phyloP scores from a whole-genome alignment of 768 basidiomycete species.

The Tylopilus sp. region DNA sequence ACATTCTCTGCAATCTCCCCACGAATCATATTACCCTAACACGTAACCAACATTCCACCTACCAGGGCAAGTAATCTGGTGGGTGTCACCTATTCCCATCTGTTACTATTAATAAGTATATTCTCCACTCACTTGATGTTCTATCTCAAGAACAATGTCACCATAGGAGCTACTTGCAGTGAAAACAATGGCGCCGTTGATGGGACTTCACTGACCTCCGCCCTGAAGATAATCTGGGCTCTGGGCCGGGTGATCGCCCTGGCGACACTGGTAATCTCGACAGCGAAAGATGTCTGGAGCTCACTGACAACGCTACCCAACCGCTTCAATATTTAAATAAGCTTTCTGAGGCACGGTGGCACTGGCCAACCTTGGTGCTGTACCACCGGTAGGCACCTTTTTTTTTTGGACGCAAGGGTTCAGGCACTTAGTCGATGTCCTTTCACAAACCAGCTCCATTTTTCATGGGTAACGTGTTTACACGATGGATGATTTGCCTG shows the following conservation, averaged over 20 bases:
- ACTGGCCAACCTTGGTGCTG: background rate
- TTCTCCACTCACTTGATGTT: background rate
- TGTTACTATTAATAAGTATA: background rate
- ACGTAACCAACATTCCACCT: background rate
- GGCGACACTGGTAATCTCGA: too few relatives aligned
- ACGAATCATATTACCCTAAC: too few relatives aligned
- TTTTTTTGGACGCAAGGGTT: background rate
- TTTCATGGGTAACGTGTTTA: background rate
- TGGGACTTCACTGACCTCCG: background rate
- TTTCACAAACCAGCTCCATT: background rate
- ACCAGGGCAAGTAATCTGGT: too few relatives aligned
- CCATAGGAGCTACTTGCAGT: background rate
- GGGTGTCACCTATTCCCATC: background rate
- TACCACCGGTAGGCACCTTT: background rate
- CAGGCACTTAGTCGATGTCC: background rate
- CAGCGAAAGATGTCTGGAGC: background rate
- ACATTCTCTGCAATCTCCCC: too few relatives aligned
- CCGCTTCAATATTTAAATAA: background rate
- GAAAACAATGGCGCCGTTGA: background rate
- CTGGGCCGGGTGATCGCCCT: background rate
- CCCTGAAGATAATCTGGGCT: background rate
- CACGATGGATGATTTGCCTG: background rate
- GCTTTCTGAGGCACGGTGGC: background rate
- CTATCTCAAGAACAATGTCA: slow-evolving; percentile 3
- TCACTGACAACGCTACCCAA: background rate